Evolutionary conservation across 805 yeast species (phyloP), one percentile per base, ranked within the genome.

Genomic region (Candida arabinofermentans): DNA sequence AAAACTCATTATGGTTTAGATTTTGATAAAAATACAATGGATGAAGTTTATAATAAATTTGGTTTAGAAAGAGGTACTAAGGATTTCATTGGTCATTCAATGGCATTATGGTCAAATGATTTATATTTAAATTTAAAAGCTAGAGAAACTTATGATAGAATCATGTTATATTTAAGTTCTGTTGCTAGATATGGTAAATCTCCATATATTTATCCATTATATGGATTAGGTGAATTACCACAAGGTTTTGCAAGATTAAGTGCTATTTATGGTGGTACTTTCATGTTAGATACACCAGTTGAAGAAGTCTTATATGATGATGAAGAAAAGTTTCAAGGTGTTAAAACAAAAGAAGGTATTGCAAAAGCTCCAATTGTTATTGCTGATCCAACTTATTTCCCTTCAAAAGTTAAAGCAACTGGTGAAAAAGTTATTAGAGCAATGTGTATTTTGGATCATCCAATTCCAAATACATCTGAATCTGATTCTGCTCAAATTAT

Each of bases 331-430:
- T 88, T 89, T 52, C 71, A 72, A 24, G 97, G 98, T 44, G 96
- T 93, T 36, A 80, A 81, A 54, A 85, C 96, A 38, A 93, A 90
- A 49, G 93, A 89, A 55, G 98, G 96, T 48, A 74, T 74, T 32
- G 96, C 96, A 13, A 83, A 79, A 56, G 96, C 99, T 0, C 96
- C 96, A 48, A 69, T 89, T 44, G 95, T 93, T 27, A 89, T 93
- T 67, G 96, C 96, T 21, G 99, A 93, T 64, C 99, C 99, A 44
- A 91, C 98, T 16, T 93, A 93, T 59, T 93, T 93, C 79, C 96
- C 97, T 3, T 82, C 80, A 36, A 79, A 74, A 60, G 93, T 86
- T 36, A 72, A 74, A 55, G 72, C 80, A 61, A 79, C 87, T 4
- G 93, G 91, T 30, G 72, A 77, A 49, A 78, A 70, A 57, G 93